Percentiles rank a stretch among this genome's conserved stretches.
Evolutionary conservation across 78 protist species (phyloP).

Genomic region (Cavenderia fasciculata): DNA sequence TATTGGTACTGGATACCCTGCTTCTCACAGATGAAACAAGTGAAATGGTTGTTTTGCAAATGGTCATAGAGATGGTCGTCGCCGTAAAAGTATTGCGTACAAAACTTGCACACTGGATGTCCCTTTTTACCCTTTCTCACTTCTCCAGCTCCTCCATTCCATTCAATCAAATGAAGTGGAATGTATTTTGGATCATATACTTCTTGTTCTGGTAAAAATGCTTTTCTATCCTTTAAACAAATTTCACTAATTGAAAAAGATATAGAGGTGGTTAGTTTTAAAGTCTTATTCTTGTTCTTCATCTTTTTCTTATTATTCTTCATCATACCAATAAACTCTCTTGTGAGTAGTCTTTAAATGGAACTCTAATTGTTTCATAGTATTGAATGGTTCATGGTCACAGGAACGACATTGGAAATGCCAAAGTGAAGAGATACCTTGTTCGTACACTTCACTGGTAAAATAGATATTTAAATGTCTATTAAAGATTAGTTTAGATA

Average conservation of each 20-base stretch:
- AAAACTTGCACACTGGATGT: slow-evolving; percentile 77
- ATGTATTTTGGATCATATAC: slow-evolving; percentile 49
- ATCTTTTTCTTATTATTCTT: too few relatives aligned
- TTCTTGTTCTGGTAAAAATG: slow-evolving; percentile 59
- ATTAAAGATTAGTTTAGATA: background rate
- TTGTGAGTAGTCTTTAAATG: slow-evolving; percentile 37
- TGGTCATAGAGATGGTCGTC: slow-evolving; percentile 76
- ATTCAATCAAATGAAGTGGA: slow-evolving; percentile 65
- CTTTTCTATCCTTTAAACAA: slow-evolving; percentile 70
- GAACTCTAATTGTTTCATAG: slow-evolving; percentile 16
- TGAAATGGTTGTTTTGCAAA: slow-evolving; percentile 47
- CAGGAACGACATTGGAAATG: slow-evolving; percentile 29
- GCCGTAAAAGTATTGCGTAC: slow-evolving; percentile 61
- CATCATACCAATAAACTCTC: slow-evolving; percentile 25
- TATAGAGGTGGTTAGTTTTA: background rate
- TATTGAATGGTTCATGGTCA: background rate
- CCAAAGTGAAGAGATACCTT: slow-evolving; percentile 42
- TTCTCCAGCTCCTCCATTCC: slow-evolving; percentile 65
- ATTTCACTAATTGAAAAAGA: slow-evolving; percentile 14
- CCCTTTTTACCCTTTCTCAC: slow-evolving; percentile 60
- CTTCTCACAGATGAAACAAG: slow-evolving; percentile 67
- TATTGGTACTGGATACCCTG: slow-evolving; percentile 65
- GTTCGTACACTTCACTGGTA: slow-evolving; percentile 7
- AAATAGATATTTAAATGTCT: background rate
- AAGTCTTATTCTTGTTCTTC: too few relatives aligned